phyloP scores from a whole-genome alignment of 208 protist genomes.

The Vickermania spadyakhi region DNA sequence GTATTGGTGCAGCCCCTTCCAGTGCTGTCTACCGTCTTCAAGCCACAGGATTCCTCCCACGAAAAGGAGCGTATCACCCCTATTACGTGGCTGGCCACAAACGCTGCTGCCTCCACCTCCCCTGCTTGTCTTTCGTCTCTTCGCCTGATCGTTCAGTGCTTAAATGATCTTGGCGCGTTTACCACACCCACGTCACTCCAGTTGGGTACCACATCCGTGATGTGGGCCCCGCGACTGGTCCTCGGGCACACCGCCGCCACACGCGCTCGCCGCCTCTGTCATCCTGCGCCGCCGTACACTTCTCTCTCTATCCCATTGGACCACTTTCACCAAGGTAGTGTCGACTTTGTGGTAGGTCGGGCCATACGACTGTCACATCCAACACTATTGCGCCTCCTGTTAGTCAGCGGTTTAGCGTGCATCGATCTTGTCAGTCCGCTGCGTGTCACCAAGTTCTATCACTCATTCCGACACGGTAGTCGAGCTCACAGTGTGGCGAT shows the following conservation, averaged over 20 bases:
- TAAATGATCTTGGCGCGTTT: not conserved
- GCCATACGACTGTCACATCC: not conserved
- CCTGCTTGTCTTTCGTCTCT: not conserved
- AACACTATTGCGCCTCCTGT: not conserved
- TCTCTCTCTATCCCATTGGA: no score
- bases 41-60: not conserved
- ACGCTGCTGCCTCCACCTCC: not conserved
- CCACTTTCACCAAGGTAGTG: not conserved
- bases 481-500: not conserved
- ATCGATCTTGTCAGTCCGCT: not conserved
- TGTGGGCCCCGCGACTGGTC: not conserved
- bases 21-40: not conserved
- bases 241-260: not conserved
- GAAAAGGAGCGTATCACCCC: not conserved
- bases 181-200: no score
- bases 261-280: no score
- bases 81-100: not conserved
- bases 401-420: not conserved
- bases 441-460: not conserved
- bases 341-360: not conserved
- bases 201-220: no score
- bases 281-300: not conserved
- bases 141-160: not conserved
- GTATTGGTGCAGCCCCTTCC: not conserved
- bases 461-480: no score